Percentiles rank a stretch among this genome's conserved stretches.
phyloP scores from a whole-genome alignment of 371 early-diverging fungal genomes.

The Coemansia sp. region DNA sequence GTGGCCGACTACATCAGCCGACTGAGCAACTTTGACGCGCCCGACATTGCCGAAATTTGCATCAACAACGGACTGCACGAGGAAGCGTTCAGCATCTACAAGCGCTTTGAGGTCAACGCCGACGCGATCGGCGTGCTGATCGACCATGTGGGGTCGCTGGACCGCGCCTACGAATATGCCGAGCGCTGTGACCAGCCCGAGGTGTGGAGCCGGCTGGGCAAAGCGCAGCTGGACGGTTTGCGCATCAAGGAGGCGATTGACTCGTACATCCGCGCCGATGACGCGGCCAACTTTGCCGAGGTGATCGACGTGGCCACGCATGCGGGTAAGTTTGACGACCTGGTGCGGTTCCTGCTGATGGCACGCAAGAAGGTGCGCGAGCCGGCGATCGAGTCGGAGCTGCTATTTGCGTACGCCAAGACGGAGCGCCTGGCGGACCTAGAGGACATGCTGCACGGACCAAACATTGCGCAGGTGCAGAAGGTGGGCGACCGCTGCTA shows the following conservation, averaged over 20 bases:
- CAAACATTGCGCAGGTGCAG: constrained; percentile 92
- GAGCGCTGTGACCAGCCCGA: constrained; percentile 85
- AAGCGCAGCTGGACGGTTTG: constrained; percentile 88
- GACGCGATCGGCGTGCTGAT: constrained; percentile 89
- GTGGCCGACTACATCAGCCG: constrained; percentile 94
- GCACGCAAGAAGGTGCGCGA: constrained; percentile 93
- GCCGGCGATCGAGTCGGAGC: constrained; percentile 89
- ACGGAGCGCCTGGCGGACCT: constrained; percentile 87
- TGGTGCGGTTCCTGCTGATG: constrained; percentile 90
- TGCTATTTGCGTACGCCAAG: constrained; percentile 92
- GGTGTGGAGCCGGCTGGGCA: constrained; percentile 93
- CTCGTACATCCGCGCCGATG: constrained; percentile 94
- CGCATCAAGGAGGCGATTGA: constrained; percentile 94
- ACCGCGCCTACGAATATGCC: constrained; percentile 95
- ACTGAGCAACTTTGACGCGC: constrained; percentile 93
- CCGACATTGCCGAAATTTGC: constrained; percentile 94
- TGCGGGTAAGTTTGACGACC: constrained; percentile 86
- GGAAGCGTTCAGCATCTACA: constrained; percentile 95
- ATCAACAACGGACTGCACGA: constrained; percentile 85
- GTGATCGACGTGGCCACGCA: constrained; percentile 79
- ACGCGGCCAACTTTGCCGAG: constrained; percentile 85
- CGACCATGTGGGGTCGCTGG: constrained; percentile 86
- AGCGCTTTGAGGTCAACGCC: constrained; percentile 83
- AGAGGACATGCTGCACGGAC: constrained; percentile 87
- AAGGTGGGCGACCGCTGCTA: constrained; percentile 95